Evolutionary conservation across 2,329 filamentous ascomycete species (phyloP), one percentile per base, ranked within the genome.

Genomic region (Tolypocladium endophyticum): DNA sequence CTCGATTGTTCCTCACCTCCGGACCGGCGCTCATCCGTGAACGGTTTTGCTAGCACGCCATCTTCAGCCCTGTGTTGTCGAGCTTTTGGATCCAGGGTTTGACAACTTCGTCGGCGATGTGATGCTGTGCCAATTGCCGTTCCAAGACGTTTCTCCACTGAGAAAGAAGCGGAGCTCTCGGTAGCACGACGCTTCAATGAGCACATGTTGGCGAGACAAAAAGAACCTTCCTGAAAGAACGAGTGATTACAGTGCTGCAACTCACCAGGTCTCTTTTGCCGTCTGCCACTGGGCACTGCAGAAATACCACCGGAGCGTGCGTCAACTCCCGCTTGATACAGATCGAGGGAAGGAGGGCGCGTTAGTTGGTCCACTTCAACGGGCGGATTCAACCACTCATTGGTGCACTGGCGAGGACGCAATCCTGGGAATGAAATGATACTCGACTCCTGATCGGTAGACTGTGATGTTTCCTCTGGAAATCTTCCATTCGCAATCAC

Each of bases 371-470:
- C 63, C 1, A 67, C 55, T 0, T 63, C 61, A 1, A 58, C 57
- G 2, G 65, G 64, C 2, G 71, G 66, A 8, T 61, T 69, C n/a
- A 68, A 53, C 70, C 70, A 72, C 6, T 74, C 73, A 12, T 64
- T 60, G 0, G 72, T 75, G 47, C 67, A 70, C 11, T 70, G 67
- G 6, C 72, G 68, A 12, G 68, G 65, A 12, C 61, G 63, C 11
- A 75, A 64, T 30, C 66, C 64, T 16, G 72, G 72, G 56, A 75
- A 76, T 12, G 70, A 74, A 2, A 67, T 71, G 7, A 74, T 71
- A n/a, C 65, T 65, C 23, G 66, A 65, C 8, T 64, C 62, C 38
- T 64, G 59, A 33, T 62, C 66, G 4, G 64, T 58, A 2, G 61
- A 61, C 30, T 23, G 30, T 20, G 50, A 36, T 5, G 5, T 11